Evolutionary conservation across 441 rosid species (phyloP), one percentile per base, ranked within the genome.

Genomic region (Aquilaria agallochum): DNA sequence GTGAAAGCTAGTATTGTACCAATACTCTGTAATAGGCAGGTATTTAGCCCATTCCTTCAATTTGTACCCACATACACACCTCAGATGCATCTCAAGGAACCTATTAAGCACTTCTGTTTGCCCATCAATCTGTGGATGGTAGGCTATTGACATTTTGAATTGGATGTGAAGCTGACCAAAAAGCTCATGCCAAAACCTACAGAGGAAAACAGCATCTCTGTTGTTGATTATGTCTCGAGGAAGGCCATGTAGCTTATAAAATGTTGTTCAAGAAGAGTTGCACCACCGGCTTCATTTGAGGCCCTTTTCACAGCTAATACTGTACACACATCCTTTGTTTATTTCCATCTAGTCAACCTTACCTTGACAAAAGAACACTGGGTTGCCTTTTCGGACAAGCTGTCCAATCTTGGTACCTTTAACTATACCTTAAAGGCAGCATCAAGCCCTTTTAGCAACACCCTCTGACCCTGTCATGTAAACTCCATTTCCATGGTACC

Each of bases 121-220:
- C 0, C 65, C 65, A 53, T 63, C 65, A 0, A 47, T 40, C 44
- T 69, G 60, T 2, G 65, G 73, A 20, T 69, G 60, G 14, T 69
- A 53, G 10, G 73, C 11, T 9, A 11, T 31, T 3, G 14, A 10
- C 6, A 54, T 2, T 2, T 54, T 31, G 0, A 54, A 11, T 10
- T 45, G 4, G 6, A 27, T 20, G 1, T 55, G 40, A 4, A n/a
- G 15, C 7, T 5, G 5, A 7, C 8, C 11, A 6, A 62, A 56
- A 4, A 62, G 11, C 14, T 20, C 33, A 3, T n/a, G 36, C 67
- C 67, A 63, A 3, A 63, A 53, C 2, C 3, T 3, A 3, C 59
- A 20, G 2, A 10, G 31, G 49, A 32, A 69, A 2, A 5, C 11
- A 5, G 2, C 27, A 31, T 42, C 53, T 50, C 53, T 9, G 2